phyloP scores from a whole-genome alignment of 805 yeast species.

The Candida maltosa region DNA sequence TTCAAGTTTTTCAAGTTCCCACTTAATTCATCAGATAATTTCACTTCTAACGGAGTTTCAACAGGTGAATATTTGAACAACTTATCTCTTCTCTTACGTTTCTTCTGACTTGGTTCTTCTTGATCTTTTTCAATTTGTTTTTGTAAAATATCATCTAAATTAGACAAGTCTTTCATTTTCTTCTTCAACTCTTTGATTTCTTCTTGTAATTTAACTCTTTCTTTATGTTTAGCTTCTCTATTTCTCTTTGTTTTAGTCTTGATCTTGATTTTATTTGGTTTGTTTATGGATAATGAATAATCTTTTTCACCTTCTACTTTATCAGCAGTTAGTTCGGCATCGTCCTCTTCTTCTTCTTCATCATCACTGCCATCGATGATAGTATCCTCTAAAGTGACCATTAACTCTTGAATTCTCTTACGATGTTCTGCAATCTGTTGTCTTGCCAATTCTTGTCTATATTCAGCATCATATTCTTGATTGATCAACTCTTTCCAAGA shows the following conservation, averaged over 20 bases:
- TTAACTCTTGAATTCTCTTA: conserved; percentile 60
- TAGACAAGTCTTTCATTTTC: conserved; percentile 58
- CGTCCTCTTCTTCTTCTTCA: conserved; percentile 37
- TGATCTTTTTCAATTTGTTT: conserved; percentile 20
- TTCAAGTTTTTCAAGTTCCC: conserved; percentile 79
- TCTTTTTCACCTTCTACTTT: conserved; percentile 28
- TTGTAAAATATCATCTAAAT: conserved; percentile 20
- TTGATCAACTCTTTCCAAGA: conserved; percentile 76
- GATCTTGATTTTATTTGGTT: conserved; percentile 62
- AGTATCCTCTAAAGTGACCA: conserved; percentile 58
- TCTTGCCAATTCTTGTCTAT: conserved; percentile 63
- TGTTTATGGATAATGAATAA: conserved; percentile 63
- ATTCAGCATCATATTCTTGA: conserved; percentile 64
- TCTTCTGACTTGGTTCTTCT: conserved; percentile 22
- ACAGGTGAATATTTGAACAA: conserved; percentile 42
- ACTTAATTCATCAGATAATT: conserved; percentile 82
- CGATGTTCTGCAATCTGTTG: conserved; percentile 59
- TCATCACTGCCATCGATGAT: conserved; percentile 46
- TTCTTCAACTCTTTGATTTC: conserved; percentile 58
- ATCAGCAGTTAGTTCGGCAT: conserved; percentile 27
- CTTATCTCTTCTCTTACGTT: conserved; percentile 23
- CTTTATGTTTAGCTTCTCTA: conserved; percentile 59
- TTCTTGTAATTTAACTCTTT: conserved; percentile 50
- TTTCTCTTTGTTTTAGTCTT: conserved; percentile 81
- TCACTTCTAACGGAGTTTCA: conserved; percentile 61